Conservation (phyloP, 176 grass and related monocot species). For the Chrysopogon serrulatus region DNA sequence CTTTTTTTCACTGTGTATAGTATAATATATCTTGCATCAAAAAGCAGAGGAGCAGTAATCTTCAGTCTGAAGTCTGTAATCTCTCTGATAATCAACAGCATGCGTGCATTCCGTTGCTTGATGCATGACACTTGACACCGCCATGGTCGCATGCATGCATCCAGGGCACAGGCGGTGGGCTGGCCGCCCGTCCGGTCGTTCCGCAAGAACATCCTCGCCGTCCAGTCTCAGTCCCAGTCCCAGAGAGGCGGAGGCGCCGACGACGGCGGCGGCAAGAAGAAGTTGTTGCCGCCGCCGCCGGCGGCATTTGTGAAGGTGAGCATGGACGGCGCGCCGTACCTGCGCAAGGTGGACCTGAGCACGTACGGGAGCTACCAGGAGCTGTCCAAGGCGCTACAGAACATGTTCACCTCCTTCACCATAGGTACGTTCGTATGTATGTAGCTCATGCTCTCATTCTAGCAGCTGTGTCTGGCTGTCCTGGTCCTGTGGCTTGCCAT, state of each 20-base stretch:
- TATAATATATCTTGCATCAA: too few relatives aligned
- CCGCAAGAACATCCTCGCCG: constrained; percentile 73
- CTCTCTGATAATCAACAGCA: too few relatives aligned
- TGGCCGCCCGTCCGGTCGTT: constrained; percentile 83
- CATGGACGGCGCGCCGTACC: constrained; percentile 91
- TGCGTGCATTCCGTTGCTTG: background rate
- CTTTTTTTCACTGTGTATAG: background rate
- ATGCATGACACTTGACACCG: too few relatives aligned
- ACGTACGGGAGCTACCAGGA: constrained; percentile 71
- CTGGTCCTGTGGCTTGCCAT: too few relatives aligned
- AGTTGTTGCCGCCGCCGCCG: background rate
- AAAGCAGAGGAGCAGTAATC: too few relatives aligned
- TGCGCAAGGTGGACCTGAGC: constrained; percentile 89
- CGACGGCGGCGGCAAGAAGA: constrained; percentile 4
- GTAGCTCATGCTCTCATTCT: too few relatives aligned
- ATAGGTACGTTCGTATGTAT: constrained; percentile 20
- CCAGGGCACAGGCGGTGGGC: constrained; percentile 74
- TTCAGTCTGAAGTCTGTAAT: too few relatives aligned
- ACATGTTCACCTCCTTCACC: constrained; percentile 72
- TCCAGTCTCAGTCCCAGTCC: background rate
- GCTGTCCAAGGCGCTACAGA: constrained; percentile 64
- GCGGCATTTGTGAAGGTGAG: constrained; percentile 72
- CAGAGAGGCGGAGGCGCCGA: constrained; percentile 1
- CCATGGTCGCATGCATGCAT: too few relatives aligned
- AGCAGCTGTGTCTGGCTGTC: too few relatives aligned